A percentile compares a stretch with the other conserved stretches of the same genome.
Conservation (phyloP, 2,329 filamentous ascomycete genomes). For the Knoxdaviesia capensis region DNA sequence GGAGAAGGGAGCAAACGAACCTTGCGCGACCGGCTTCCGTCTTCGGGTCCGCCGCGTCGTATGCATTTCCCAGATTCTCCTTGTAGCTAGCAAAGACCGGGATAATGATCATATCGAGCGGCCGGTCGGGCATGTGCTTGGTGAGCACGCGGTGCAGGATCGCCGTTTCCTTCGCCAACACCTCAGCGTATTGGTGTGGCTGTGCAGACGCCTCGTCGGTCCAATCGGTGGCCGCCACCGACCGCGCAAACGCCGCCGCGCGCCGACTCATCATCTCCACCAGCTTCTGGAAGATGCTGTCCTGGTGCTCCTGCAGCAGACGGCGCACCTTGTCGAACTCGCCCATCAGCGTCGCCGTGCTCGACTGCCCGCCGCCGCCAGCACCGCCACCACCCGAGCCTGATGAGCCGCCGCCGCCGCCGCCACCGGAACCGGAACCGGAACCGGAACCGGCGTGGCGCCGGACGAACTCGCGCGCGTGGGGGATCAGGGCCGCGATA, state of each 20-base stretch:
- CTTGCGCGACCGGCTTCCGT: constrained; percentile 50
- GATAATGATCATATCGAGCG: constrained; percentile 65
- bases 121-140: constrained; percentile 60
- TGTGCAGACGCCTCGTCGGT: constrained; percentile 13
- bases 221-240: constrained; percentile 60
- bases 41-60: constrained; percentile 42
- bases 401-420: too few relatives aligned
- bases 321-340: constrained; percentile 81
- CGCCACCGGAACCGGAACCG: too few relatives aligned
- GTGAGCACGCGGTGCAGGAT: constrained; percentile 68
- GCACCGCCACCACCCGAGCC: too few relatives aligned
- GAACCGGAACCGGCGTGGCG: constrained; percentile 39
- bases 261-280: constrained; percentile 80
- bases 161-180: constrained; percentile 64
- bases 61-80: constrained; percentile 55
- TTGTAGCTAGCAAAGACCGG: constrained; percentile 70
- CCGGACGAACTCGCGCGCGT: constrained; percentile 78
- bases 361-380: constrained; percentile 10
- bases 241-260: constrained; percentile 51
- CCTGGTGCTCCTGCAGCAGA: constrained; percentile 73
- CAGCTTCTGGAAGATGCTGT: constrained; percentile 77
- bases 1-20: constrained; percentile 24
- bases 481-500: constrained; percentile 68
- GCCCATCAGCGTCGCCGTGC: constrained; percentile 40
- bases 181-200: constrained; percentile 62